phyloP scores from a whole-genome alignment of 2,329 filamentous ascomycete species.

The Neospermospora avenae region DNA sequence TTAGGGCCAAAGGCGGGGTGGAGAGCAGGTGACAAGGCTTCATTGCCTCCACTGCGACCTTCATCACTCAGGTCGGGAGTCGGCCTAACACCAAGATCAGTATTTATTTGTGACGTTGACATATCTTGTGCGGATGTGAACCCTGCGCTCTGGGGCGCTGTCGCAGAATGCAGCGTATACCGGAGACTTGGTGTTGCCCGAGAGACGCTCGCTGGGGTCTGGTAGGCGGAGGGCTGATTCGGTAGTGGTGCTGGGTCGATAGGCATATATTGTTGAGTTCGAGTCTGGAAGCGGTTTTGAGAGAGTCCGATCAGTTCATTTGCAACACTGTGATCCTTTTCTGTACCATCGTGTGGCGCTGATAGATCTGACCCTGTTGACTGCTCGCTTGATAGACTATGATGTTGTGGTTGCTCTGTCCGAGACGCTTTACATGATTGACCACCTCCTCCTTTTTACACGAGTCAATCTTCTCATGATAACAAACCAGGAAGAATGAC shows the following conservation, averaged over 20 bases:
- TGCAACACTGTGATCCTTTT: neutral
- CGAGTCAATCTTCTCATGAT: neutral
- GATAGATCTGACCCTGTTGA: neutral
- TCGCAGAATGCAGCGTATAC: too few relatives aligned
- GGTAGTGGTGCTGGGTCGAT: neutral
- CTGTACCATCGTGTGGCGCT: neutral
- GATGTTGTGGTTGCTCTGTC: neutral
- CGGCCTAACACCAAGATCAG: too few relatives aligned
- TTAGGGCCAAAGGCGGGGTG: neutral
- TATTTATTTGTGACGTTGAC: neutral
- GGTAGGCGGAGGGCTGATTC: neutral
- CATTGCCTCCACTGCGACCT: neutral
- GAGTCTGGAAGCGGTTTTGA: neutral
- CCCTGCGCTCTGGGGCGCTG: neutral
- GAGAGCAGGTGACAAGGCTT: neutral
- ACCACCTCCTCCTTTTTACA: neutral
- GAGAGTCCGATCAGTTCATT: neutral
- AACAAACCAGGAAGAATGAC: neutral
- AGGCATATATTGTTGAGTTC: neutral
- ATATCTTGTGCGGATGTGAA: neutral
- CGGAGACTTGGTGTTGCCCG: neutral
- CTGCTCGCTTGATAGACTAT: neutral
- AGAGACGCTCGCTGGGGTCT: neutral
- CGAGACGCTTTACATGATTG: neutral
- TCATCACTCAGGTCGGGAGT: neutral